A percentile compares a stretch with the other conserved stretches of the same genome.
Evolutionary conservation across 768 basidiomycete species (phyloP).

Genomic region (Podaxis pistillaris): DNA sequence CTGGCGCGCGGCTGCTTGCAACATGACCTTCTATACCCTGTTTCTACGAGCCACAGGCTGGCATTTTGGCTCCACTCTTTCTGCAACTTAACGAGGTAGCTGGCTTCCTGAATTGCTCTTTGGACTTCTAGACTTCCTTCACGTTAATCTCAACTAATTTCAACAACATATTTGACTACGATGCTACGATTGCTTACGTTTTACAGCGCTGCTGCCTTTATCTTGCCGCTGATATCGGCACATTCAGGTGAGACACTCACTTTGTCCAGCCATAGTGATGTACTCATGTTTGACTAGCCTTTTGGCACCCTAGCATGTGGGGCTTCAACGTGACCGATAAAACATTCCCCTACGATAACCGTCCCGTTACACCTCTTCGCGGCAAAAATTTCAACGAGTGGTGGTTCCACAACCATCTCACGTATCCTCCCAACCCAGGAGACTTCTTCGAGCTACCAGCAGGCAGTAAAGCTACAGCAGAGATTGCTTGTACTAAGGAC

Average conservation of each 20-base stretch:
- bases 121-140: background rate
- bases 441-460: slow-evolving; percentile 63
- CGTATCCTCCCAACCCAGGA: slow-evolving; percentile 50
- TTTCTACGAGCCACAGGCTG: background rate
- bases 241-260: slow-evolving; percentile 1
- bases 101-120: background rate
- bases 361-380: slow-evolving; percentile 49
- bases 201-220: background rate
- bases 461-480: slow-evolving; percentile 48
- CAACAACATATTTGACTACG: background rate
- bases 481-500: slow-evolving; percentile 60
- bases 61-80: background rate
- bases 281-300: slow-evolving; percentile 28
- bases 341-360: slow-evolving; percentile 61
- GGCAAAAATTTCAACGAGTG: slow-evolving; percentile 51
- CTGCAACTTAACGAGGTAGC: background rate
- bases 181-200: slow-evolving; percentile 7
- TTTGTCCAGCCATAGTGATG: background rate
- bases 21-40: background rate
- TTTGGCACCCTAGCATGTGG: slow-evolving; percentile 59
- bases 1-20: background rate
- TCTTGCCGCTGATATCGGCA: slow-evolving; percentile 9
- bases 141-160: background rate
- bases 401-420: slow-evolving; percentile 68
- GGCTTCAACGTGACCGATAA: slow-evolving; percentile 65